These are phyloP conservation scores for Ziziphus jujuba DNA, from an alignment of 306 rosid species.

Conservation along the genomic window DNA sequence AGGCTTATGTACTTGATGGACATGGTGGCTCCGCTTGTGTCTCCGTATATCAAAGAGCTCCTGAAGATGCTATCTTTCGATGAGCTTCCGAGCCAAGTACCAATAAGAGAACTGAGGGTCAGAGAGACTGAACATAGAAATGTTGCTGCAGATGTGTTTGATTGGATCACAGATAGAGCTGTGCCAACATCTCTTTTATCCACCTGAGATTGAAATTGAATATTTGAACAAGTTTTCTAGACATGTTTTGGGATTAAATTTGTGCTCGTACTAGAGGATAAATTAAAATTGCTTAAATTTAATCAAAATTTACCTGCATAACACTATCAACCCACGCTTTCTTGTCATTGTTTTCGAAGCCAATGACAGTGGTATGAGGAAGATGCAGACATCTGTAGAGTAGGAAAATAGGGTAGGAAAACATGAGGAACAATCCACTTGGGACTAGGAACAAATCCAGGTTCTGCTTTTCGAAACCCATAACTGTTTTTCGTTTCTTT, in stretches of 20 bases:
- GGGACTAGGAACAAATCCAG: constrained; percentile 77
- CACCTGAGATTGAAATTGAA: constrained; percentile 27
- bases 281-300: too few species aligned
- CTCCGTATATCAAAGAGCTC: constrained; percentile 60
- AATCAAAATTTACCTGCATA: constrained; percentile 50
- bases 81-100: constrained; percentile 69
- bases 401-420: constrained; percentile 59
- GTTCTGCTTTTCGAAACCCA: constrained; percentile 58
- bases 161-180: constrained; percentile 52
- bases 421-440: constrained; percentile 62
- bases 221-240: background rate
- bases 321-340: constrained; percentile 70
- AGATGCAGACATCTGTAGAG: constrained; percentile 53
- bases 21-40: constrained; percentile 41
- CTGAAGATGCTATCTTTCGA: constrained; percentile 36
- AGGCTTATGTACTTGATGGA: constrained; percentile 65
- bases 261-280: too few species aligned
- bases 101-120: constrained; percentile 66
- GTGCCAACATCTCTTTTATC: constrained; percentile 42
- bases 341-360: constrained; percentile 72
- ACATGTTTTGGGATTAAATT: background rate
- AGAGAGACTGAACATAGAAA: constrained; percentile 57
- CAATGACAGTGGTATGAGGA: constrained; percentile 75
- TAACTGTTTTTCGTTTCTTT: too few species aligned
- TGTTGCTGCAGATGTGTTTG: constrained; percentile 64